These are phyloP conservation scores for Diplocarpon mali DNA, from an alignment of 2,329 filamentous ascomycete species.

Conservation along the genomic window DNA sequence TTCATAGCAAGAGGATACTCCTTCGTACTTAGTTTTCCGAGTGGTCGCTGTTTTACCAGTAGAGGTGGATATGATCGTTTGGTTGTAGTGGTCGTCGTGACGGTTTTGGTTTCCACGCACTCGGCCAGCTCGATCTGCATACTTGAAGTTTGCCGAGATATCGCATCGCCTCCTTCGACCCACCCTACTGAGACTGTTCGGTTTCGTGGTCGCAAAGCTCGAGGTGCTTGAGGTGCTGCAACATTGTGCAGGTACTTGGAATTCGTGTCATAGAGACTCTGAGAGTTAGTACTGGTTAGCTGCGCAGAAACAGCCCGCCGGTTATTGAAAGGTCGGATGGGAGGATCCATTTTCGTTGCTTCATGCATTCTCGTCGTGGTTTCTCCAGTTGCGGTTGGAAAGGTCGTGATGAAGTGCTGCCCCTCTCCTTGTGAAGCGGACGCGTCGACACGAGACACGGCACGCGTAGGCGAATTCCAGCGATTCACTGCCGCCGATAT, in stretches of 20 bases:
- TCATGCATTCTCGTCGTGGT: not conserved
- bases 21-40: constrained; percentile 69
- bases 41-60: constrained; percentile 53
- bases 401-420: constrained; percentile 12
- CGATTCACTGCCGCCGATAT: constrained; percentile 15
- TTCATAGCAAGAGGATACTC: constrained; percentile 80
- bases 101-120: constrained; percentile 57
- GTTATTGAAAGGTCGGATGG: constrained; percentile 15
- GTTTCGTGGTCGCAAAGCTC: constrained; percentile 15
- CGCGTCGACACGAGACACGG: constrained; percentile 20
- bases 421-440: constrained; percentile 15
- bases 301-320: constrained; percentile 15
- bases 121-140: constrained; percentile 45
- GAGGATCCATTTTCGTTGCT: constrained; percentile 20
- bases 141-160: constrained; percentile 19
- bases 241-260: constrained; percentile 13
- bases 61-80: constrained; percentile 78
- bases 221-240: constrained; percentile 16
- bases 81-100: constrained; percentile 88
- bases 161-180: constrained; percentile 21
- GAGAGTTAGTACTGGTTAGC: constrained; percentile 15
- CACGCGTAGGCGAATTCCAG: constrained; percentile 17
- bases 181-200: constrained; percentile 23
- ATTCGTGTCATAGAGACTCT: constrained; percentile 21
- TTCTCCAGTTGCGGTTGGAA: constrained; percentile 3